Conservation (phyloP, 768 basidiomycete species). For the Nevesoporus exiguus region DNA sequence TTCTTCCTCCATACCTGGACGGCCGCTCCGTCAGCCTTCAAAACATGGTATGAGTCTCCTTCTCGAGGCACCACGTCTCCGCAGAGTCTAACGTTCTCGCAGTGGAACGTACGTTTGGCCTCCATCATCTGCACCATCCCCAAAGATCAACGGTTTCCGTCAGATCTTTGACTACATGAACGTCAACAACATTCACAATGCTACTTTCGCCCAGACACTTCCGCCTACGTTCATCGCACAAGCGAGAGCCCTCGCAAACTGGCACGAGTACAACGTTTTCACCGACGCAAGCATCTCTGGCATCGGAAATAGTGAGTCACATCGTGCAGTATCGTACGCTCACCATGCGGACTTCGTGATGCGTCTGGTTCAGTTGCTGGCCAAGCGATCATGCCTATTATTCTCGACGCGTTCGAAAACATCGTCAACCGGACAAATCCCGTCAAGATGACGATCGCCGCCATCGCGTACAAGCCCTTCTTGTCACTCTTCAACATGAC, state of each 20-base stretch:
- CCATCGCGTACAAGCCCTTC: conserved; percentile 76
- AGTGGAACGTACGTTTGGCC: conserved; percentile 45
- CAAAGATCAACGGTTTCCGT: neutral
- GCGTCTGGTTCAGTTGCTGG: conserved; percentile 51
- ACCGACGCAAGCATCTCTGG: conserved; percentile 46
- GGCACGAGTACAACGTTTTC: conserved; percentile 71
- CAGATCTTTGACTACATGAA: conserved; percentile 75
- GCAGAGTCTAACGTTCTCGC: conserved; percentile 5
- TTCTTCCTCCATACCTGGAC: conserved; percentile 50
- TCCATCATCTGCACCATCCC: neutral
- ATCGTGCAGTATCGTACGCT: neutral
- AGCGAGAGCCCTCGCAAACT: conserved; percentile 62
- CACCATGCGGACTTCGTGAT: neutral
- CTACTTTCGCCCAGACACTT: conserved; percentile 44
- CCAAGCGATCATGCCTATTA: conserved; percentile 57
- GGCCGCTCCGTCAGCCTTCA: conserved; percentile 48
- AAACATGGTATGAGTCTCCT: conserved; percentile 49
- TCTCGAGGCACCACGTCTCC: neutral
- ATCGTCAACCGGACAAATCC: conserved; percentile 52
- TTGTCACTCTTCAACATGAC: conserved; percentile 78
- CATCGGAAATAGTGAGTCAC: conserved; percentile 60
- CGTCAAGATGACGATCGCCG: conserved; percentile 55
- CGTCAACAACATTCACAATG: conserved; percentile 65
- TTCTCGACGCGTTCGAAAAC: conserved; percentile 49
- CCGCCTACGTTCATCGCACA: conserved; percentile 50